Evolutionary conservation across 306 rosid species (phyloP), one percentile per base, ranked within the genome.

Genomic region (Vicia sativa): DNA sequence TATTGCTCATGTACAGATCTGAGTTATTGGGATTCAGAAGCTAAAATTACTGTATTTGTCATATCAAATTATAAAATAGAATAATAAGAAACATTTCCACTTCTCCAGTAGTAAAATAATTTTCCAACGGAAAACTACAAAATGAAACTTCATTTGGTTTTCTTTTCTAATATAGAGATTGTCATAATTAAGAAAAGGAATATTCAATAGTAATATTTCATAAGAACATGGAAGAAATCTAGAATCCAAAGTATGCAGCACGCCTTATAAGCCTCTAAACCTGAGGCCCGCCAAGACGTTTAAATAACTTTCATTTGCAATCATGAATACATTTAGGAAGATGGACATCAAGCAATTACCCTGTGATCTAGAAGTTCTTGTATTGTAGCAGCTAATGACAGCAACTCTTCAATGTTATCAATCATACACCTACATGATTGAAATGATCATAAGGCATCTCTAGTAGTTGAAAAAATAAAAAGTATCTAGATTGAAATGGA

Each of bases 381-480:
- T 81, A 90, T 83, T 13, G 90, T 84, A 72, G 77, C 80, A 73
- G 91, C 85, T 73, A 83, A 73, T 50, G 86, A 60, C 44, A 84
- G 19, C 9, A 75, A 68, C 37, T 70, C 76, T 69, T 88, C 86
- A 71, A 83, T 45, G 67, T 69, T 68, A 71, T 80, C 85, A 46
- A 67, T 70, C 61, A 49, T 76, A 74, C 71, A 53, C 79, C 96
- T 90, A 48, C 62, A 83, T 9, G 18, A 43, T 65, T 42, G 50
- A 81, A 68, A 77, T 65, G 49, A 76, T 60, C 34, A 77, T 62
- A 72, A 71, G 72, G 60, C 74, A 70, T 65, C 74, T 64, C 65
- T 57, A 73, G 34, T 61, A 38, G 69, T 65, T 64, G 71, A 41
- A 49, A 74, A 71, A 68, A 59, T 9, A 70, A 48, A 61, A 44